Evolutionary conservation across 2,329 filamentous ascomycete species (phyloP).

Genomic region (Talaromyces albobiverticillius): DNA sequence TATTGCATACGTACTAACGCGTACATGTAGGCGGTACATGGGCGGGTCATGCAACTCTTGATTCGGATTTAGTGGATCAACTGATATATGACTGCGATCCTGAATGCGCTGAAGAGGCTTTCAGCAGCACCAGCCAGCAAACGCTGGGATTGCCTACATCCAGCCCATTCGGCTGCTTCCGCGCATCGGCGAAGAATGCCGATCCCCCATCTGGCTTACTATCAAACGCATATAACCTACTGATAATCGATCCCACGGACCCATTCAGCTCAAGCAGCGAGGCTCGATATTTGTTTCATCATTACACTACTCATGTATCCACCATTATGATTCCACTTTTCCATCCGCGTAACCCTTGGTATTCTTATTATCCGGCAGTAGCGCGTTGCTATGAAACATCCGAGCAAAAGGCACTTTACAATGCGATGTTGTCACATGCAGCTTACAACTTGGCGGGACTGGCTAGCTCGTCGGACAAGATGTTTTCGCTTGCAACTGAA

Average conservation of each 20-base stretch:
- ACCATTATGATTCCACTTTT: conserved; percentile 21
- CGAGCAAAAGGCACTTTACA: conserved; percentile 6
- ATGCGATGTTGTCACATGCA: conserved; percentile 3
- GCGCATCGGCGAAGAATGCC: not conserved
- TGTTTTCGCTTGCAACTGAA: conserved; percentile 1
- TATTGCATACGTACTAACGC: not conserved
- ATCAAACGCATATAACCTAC: not conserved
- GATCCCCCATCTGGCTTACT: not conserved
- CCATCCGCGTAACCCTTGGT: conserved; percentile 21
- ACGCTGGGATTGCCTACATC: not conserved
- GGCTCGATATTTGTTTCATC: conserved; percentile 18
- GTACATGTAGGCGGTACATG: not conserved
- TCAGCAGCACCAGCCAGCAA: not conserved
- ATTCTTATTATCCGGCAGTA: conserved; percentile 18
- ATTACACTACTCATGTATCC: conserved; percentile 19
- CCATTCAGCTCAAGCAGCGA: conserved; percentile 15
- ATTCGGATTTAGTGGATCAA: conserved; percentile 1
- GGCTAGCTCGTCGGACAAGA: not conserved
- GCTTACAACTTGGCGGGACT: conserved; percentile 5
- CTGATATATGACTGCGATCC: conserved; percentile 3
- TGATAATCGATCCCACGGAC: not conserved
- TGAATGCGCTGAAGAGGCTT: not conserved
- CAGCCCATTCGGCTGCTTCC: not conserved
- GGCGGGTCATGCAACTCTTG: conserved; percentile 2
- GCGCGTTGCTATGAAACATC: conserved; percentile 11